Evolutionary conservation across 2,329 filamentous ascomycete genomes (phyloP).

Genomic region (Fusarium coffeatum): DNA sequence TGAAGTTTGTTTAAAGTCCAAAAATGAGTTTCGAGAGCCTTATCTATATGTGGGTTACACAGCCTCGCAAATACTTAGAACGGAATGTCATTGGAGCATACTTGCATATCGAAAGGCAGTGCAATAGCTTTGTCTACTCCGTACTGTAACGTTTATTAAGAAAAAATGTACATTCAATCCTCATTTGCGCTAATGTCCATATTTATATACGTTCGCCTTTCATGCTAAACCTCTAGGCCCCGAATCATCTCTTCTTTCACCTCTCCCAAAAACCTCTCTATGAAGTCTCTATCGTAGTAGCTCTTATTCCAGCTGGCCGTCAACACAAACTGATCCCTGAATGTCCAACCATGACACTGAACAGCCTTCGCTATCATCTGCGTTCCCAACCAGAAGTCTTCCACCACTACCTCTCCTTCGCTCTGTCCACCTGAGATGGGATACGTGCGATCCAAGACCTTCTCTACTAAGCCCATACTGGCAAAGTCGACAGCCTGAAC

Average conservation of each 20-base stretch:
- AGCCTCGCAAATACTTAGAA: too few relatives aligned
- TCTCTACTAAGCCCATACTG: slow-evolving; percentile 44
- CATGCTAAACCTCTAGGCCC: not conserved
- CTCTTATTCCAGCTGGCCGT: slow-evolving; percentile 50
- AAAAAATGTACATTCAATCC: too few relatives aligned
- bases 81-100: too few relatives aligned
- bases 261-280: slow-evolving; percentile 40
- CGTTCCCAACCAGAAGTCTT: slow-evolving; percentile 46
- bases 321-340: slow-evolving; percentile 48
- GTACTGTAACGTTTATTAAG: too few relatives aligned
- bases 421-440: slow-evolving; percentile 14
- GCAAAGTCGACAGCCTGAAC: slow-evolving; percentile 49
- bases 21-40: too few relatives aligned
- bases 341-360: slow-evolving; percentile 49
- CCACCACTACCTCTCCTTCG: slow-evolving; percentile 39
- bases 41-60: too few relatives aligned
- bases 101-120: too few relatives aligned
- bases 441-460: slow-evolving; percentile 43
- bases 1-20: not conserved
- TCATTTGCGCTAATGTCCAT: too few relatives aligned
- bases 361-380: slow-evolving; percentile 48
- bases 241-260: slow-evolving; percentile 21
- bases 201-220: too few relatives aligned
- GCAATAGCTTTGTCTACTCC: too few relatives aligned
- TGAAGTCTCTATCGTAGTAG: slow-evolving; percentile 45